Conservation (phyloP, 116 monocot species). For the Thalassia testudinum region DNA sequence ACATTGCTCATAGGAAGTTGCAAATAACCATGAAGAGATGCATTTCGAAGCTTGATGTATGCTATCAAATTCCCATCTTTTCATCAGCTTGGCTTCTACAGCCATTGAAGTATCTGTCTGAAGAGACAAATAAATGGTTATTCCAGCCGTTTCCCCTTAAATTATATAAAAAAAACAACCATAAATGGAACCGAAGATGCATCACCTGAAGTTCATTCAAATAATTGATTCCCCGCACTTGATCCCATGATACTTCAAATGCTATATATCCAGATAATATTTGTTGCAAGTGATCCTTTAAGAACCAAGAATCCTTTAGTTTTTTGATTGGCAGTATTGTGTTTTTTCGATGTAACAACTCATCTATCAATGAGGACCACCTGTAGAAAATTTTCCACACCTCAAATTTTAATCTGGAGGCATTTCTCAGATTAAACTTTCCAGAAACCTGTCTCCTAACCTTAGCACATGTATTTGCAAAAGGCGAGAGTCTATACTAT, state of each 20-base stretch:
- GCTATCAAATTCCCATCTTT: slow-evolving; percentile 98
- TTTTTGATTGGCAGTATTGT: slow-evolving; percentile 60
- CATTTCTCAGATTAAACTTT: slow-evolving; percentile 22
- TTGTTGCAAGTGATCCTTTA: slow-evolving; percentile 70
- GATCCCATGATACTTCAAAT: slow-evolving; percentile 79
- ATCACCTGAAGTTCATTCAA: slow-evolving; percentile 92
- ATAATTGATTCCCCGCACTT: slow-evolving; percentile 92
- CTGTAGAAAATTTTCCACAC: slow-evolving; percentile 19
- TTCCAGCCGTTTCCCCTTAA: background rate
- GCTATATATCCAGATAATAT: slow-evolving; percentile 86
- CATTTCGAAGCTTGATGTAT: slow-evolving; percentile 56
- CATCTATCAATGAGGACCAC: slow-evolving; percentile 74
- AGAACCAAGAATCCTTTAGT: slow-evolving; percentile 51
- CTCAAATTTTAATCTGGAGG: slow-evolving; percentile 12
- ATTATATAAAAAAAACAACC: background rate
- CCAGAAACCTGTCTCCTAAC: slow-evolving; percentile 24
- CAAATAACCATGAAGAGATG: slow-evolving; percentile 54
- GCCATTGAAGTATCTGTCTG: slow-evolving; percentile 94
- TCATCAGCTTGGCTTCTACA: slow-evolving; percentile 86
- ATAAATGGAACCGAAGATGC: background rate
- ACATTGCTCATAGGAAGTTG: slow-evolving; percentile 33
- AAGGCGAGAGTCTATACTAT: slow-evolving; percentile 93
- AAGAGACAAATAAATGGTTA: slow-evolving; percentile 7
- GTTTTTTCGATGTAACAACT: slow-evolving; percentile 40
- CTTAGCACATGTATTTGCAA: slow-evolving; percentile 63